Percentiles rank a stretch among this genome's conserved stretches.
phyloP scores from a whole-genome alignment of 257 asterid genomes.

The Rhazya stricta region DNA sequence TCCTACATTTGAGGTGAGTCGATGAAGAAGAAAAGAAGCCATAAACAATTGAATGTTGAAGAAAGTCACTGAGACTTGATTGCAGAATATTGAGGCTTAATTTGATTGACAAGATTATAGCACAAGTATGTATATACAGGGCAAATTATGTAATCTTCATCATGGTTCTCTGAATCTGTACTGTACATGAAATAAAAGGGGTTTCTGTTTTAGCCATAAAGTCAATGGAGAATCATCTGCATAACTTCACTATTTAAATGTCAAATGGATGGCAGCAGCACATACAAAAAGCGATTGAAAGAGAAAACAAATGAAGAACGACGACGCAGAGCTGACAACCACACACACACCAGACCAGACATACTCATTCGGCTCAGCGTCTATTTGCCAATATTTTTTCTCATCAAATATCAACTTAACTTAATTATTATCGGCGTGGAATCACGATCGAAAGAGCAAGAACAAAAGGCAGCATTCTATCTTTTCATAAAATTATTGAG shows the following conservation, averaged over 20 bases:
- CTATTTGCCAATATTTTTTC: not conserved
- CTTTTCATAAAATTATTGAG: no score
- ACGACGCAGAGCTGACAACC: not conserved
- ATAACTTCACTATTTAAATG: slow-evolving; percentile 11
- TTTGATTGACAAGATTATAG: no score
- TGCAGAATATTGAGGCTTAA: no score
- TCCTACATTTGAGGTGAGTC: no score
- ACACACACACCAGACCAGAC: not conserved
- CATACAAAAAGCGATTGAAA: not conserved
- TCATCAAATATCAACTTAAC: not conserved
- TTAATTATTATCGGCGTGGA: no score
- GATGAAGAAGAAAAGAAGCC: no score
- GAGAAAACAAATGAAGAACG: not conserved
- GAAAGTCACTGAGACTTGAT: no score
- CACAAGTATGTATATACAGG: no score
- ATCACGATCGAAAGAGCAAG: no score
- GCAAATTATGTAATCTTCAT: no score
- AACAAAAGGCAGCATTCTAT: no score
- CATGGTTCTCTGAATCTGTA: not conserved
- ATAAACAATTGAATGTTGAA: no score
- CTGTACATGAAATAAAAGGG: not conserved
- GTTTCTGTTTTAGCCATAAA: slow-evolving; percentile 5
- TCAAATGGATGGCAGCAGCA: not conserved
- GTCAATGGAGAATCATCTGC: slow-evolving; percentile 31
- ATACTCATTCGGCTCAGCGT: slow-evolving; percentile 11